These are phyloP conservation scores for Pseudocercospora ulei DNA, from an alignment of 2,329 filamentous ascomycete genomes.

Conservation along the genomic window DNA sequence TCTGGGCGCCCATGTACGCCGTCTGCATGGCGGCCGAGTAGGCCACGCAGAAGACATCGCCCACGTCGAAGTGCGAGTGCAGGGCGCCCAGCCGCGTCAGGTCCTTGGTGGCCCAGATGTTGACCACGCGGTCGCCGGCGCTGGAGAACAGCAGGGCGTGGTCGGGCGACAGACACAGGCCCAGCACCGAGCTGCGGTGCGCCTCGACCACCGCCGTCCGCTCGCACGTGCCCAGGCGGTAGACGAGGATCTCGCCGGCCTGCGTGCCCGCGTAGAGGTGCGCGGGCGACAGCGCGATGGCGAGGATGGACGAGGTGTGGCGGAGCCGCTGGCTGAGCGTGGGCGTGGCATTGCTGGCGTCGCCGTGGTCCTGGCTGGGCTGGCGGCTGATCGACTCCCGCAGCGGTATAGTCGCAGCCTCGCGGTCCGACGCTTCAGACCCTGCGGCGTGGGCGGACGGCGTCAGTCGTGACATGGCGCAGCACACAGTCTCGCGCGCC, in stretches of 20 bases:
- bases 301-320: constrained; percentile 69
- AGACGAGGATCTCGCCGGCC: constrained; percentile 82
- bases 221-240: constrained; percentile 81
- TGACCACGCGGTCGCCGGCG: constrained; percentile 85
- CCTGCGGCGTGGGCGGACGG: constrained; percentile 15
- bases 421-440: constrained; percentile 17
- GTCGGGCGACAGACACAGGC: constrained; percentile 68
- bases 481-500: no score
- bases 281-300: constrained; percentile 67
- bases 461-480: constrained; percentile 19
- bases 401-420: not conserved
- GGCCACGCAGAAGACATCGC: constrained; percentile 89
- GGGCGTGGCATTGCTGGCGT: constrained; percentile 38
- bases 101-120: constrained; percentile 75
- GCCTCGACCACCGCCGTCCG: constrained; percentile 69
- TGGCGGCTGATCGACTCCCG: constrained; percentile 18
- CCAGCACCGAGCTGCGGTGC: constrained; percentile 83
- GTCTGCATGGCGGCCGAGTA: constrained; percentile 73
- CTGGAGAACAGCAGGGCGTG: constrained; percentile 74
- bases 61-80: constrained; percentile 86
- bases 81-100: constrained; percentile 76
- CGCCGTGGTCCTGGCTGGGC: constrained; percentile 25
- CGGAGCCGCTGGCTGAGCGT: constrained; percentile 63
- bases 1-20: constrained; percentile 85
- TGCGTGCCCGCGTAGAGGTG: constrained; percentile 88